Percentiles rank a stretch among this genome's conserved stretches.
Conservation (phyloP, 2,329 filamentous ascomycete genomes). For the Aaosphaeria pasadenensis region DNA sequence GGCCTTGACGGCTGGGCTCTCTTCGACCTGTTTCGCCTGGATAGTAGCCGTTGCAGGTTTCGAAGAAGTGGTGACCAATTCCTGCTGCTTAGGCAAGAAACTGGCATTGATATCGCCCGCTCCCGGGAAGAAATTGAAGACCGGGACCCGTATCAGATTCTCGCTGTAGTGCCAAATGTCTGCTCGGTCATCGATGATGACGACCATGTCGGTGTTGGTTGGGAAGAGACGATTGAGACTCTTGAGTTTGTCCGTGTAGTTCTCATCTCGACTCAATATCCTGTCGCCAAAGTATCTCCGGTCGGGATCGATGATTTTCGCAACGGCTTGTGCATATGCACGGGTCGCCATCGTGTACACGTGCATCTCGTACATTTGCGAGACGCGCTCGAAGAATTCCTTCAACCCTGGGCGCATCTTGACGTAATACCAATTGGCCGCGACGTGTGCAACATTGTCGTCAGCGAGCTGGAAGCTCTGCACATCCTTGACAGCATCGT, state of each 20-base stretch:
- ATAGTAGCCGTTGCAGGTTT: constrained; percentile 8
- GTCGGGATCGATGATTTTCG: constrained; percentile 87
- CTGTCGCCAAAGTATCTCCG: constrained; percentile 88
- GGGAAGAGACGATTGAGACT: constrained; percentile 88
- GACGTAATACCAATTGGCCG: constrained; percentile 81
- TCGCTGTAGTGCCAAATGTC: constrained; percentile 95
- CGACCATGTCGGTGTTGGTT: constrained; percentile 97
- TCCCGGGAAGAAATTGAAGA: constrained; percentile 97
- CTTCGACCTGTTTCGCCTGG: constrained; percentile 11
- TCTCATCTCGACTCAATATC: constrained; percentile 95
- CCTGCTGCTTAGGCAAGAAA: constrained; percentile 76
- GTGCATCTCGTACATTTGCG: constrained; percentile 86
- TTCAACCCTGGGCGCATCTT: constrained; percentile 87
- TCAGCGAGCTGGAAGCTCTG: constrained; percentile 84
- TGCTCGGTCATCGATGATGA: constrained; percentile 95
- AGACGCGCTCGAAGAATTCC: constrained; percentile 74
- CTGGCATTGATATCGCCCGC: constrained; percentile 99
- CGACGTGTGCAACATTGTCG: constrained; percentile 50
- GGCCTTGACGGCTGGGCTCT: constrained; percentile 12
- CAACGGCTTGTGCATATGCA: constrained; percentile 91
- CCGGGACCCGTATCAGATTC: constrained; percentile 90
- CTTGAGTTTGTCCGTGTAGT: constrained; percentile 88
- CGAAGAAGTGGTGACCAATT: constrained; percentile 20
- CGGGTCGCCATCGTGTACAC: constrained; percentile 99
- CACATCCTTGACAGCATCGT: constrained; percentile 86